Conservation (phyloP, 257 asterid species). For the Orobanche coerulescens region DNA sequence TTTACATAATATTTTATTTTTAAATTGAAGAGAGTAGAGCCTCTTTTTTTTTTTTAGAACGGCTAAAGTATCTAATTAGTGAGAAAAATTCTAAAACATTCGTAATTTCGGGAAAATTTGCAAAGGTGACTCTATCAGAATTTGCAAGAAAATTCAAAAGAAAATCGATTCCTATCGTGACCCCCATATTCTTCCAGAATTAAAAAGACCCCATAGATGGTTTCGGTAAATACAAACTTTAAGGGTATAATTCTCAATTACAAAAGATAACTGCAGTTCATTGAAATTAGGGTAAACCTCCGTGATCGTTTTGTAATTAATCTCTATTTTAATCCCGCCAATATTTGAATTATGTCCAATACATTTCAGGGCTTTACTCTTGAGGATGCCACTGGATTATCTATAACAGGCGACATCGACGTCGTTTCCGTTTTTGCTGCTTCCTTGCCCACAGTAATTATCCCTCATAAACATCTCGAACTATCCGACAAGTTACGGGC, state of each 20-base stretch:
- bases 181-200: no score
- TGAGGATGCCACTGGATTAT: slow-evolving; percentile 88
- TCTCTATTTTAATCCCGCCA: background rate
- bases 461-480: slow-evolving; percentile 78
- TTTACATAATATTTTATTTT: no score
- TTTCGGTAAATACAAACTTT: background rate
- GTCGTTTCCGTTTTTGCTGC: slow-evolving; percentile 65
- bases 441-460: slow-evolving; percentile 72
- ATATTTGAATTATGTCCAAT: background rate
- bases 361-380: slow-evolving; percentile 63
- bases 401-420: slow-evolving; percentile 62
- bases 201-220: no score
- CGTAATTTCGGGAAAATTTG: no score
- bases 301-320: background rate
- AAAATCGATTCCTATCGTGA: no score
- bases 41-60: no score
- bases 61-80: no score
- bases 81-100: no score
- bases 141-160: background rate
- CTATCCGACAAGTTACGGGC: slow-evolving; percentile 67
- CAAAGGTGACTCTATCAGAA: no score
- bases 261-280: background rate
- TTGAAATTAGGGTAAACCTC: background rate
- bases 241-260: background rate
- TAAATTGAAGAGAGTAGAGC: no score